Conservation (phyloP, 495 filamentous ascomycete genomes). For the Neurospora sp. region DNA sequence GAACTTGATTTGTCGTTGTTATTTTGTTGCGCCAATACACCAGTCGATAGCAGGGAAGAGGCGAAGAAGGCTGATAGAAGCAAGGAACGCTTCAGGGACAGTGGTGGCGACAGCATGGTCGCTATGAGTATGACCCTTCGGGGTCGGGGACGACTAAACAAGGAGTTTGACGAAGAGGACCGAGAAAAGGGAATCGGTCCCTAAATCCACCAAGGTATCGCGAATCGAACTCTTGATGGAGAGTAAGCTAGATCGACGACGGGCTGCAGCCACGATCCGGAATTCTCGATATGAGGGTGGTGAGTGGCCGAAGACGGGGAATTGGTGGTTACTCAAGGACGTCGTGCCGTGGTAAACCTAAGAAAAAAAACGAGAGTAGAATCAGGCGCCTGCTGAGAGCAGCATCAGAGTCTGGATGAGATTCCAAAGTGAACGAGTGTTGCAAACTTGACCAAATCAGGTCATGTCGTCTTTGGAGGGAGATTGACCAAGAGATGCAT, state of each 20-base stretch:
- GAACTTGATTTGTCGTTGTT: slow-evolving; percentile 1
- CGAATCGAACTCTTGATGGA: background rate
- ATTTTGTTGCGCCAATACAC: slow-evolving; percentile 25
- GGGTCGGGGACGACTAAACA: background rate
- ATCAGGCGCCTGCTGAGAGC: background rate
- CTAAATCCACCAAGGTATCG: background rate
- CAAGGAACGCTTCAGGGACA: slow-evolving; percentile 27
- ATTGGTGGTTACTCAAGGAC: slow-evolving; percentile 1
- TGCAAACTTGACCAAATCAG: background rate
- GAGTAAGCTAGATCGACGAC: slow-evolving; percentile 7
- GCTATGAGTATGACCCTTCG: background rate
- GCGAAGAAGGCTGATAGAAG: slow-evolving; percentile 24
- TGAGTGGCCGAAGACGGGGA: background rate
- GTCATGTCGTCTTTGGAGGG: background rate
- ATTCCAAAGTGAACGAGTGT: background rate
- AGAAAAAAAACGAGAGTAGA: slow-evolving; percentile 17
- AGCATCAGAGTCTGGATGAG: background rate
- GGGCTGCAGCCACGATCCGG: slow-evolving; percentile 12
- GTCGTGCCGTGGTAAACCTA: slow-evolving; percentile 1
- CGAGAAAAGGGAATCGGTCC: slow-evolving; percentile 1
- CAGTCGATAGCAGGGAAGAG: background rate
- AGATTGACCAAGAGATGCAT: background rate
- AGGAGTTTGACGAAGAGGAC: background rate
- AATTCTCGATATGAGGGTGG: background rate
- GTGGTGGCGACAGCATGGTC: slow-evolving; percentile 18